These are phyloP conservation scores for Planoprotostelium fungivorum DNA, from an alignment of 78 protist genomes.

Conservation along the genomic window DNA sequence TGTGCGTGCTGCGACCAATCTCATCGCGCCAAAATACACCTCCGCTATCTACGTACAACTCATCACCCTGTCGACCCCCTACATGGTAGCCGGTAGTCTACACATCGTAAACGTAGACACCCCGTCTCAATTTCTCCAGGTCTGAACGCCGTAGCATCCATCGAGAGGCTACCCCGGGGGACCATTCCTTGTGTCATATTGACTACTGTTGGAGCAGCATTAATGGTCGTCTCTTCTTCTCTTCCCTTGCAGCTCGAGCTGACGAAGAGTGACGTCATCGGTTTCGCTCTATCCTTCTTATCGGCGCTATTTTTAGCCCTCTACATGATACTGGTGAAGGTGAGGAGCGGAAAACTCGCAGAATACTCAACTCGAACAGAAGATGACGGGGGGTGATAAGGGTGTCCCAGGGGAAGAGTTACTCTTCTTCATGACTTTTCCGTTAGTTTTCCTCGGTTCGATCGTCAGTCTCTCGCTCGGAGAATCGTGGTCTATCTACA, in stretches of 20 bases:
- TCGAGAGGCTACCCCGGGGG: neutral
- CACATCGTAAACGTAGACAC: neutral
- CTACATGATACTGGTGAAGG: neutral
- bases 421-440: neutral
- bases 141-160: neutral
- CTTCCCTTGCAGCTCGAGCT: neutral
- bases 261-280: neutral
- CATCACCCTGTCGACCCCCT: neutral
- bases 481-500: neutral
- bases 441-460: neutral
- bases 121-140: neutral
- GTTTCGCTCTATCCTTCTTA: neutral
- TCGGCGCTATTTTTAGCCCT: neutral
- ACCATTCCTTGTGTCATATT: neutral
- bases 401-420: neutral
- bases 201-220: neutral
- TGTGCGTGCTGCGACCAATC: neutral
- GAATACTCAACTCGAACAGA: neutral
- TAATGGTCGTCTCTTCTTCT: neutral
- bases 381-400: neutral
- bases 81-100: neutral
- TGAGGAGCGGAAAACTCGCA: neutral
- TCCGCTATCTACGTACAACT: neutral
- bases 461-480: neutral
- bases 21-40: neutral